Evolutionary conservation across 768 basidiomycete species (phyloP), one percentile per base, ranked within the genome.

Genomic region (Russula abietina): DNA sequence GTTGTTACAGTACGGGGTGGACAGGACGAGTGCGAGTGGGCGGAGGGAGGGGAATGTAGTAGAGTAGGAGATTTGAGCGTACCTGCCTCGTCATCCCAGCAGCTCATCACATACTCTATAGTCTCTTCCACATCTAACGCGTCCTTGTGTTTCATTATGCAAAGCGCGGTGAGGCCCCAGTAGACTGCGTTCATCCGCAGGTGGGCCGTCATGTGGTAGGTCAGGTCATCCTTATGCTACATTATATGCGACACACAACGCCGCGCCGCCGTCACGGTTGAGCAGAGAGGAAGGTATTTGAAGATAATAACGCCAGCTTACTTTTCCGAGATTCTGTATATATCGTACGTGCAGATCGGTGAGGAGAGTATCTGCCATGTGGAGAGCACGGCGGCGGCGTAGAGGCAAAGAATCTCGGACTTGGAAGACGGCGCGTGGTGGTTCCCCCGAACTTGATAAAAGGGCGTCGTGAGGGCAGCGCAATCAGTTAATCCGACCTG

Each of bases 101-200:
- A 99, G 67, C 85, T 87, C 85, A 94, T 82, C 56, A 98, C 93
- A 72, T 91, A 98, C 2, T 80, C 80, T 33, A 98, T 82, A 81
- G 91, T 91, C 65, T 92, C 93, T 28, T 92, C 84, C 45, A 86
- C 76, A 67, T 89, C 82, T 56, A 99, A 77, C n/a, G 92, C 92
- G 54, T 94, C 88, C 59, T 83, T 77, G 50, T 81, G 82, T 1
- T 81, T 83, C 86, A 98, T 89, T 51, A 93, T 78, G 41, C 81
- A 89, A 3, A 96, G 76, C 0, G 97, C 93, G 0, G 0, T 93
- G 45, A 94, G 77, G 9, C 93, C 93, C 97, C 97, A 99, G 74
- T 97, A 99, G 9, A 98, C 79, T 2, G 94, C 96, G 73, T 98
- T 98, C 75, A 99, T 79, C 8, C 96, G 89, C 8, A 98, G 81